Conservation (phyloP, 2,329 filamentous ascomycete genomes). For the Lecanicillium sp. region DNA sequence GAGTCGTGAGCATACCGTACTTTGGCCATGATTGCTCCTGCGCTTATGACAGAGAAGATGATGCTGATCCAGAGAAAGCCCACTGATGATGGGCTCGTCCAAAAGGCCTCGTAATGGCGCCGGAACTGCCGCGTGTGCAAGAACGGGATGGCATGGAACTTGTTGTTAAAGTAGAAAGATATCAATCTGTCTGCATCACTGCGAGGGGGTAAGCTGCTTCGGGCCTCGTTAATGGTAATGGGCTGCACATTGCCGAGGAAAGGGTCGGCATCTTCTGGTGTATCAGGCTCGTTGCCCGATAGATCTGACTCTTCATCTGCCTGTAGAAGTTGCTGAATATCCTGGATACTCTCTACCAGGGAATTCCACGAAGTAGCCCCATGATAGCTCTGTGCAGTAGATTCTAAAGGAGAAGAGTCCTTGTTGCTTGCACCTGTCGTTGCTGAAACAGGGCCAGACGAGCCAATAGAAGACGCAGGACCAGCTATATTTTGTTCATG, state of each 20-base stretch:
- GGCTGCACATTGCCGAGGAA: constrained; percentile 20
- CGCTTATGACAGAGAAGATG: constrained; percentile 37
- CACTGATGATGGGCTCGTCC: constrained; percentile 28
- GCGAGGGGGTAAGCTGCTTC: constrained; percentile 25
- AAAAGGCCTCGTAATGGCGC: constrained; percentile 39
- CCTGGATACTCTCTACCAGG: constrained; percentile 32
- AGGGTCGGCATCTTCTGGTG: constrained; percentile 21
- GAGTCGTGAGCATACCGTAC: constrained; percentile 19
- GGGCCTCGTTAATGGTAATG: constrained; percentile 22
- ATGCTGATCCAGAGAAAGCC: constrained; percentile 42
- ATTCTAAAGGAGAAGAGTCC: not conserved
- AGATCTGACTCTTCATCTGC: constrained; percentile 5
- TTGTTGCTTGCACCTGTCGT: no score
- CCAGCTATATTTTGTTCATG: no score
- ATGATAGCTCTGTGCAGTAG: constrained; percentile 17
- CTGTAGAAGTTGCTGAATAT: constrained; percentile 29
- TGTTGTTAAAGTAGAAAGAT: constrained; percentile 28
- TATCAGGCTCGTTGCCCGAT: constrained; percentile 10
- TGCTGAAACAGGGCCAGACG: no score
- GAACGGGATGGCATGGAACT: constrained; percentile 28
- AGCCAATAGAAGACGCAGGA: no score
- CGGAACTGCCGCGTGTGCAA: constrained; percentile 37
- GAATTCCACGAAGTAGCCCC: constrained; percentile 33
- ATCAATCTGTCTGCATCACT: constrained; percentile 27
- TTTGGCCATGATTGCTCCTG: constrained; percentile 27